Conservation (phyloP, 2,329 filamentous ascomycete species). For the Torrubiellomyces zombiae region DNA sequence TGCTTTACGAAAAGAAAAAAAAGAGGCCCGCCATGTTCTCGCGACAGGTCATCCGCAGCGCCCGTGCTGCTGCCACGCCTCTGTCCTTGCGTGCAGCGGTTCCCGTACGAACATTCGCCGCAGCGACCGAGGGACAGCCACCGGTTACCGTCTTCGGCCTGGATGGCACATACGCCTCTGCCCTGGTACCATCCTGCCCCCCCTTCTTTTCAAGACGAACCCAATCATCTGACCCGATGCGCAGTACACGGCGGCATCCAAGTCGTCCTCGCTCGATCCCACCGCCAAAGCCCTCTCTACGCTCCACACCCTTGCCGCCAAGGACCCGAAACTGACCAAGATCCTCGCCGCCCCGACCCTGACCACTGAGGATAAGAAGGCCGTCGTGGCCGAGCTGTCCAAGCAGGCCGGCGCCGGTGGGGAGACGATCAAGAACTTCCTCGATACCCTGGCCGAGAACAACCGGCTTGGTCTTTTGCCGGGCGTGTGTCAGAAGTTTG, state of each 20-base stretch:
- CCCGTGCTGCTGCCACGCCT: conserved; percentile 41
- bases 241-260: conserved; percentile 94
- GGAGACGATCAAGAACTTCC: conserved; percentile 86
- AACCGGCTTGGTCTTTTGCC: conserved; percentile 77
- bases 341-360: conserved; percentile 76
- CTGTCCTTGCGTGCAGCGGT: conserved; percentile 21
- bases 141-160: conserved; percentile 86
- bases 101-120: conserved; percentile 63
- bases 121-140: conserved; percentile 55
- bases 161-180: conserved; percentile 95
- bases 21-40: conserved; percentile 40
- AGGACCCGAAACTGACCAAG: conserved; percentile 61
- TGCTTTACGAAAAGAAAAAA: no score
- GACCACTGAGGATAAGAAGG: conserved; percentile 59
- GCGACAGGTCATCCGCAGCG: conserved; percentile 40
- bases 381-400: conserved; percentile 73
- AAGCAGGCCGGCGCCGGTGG: conserved; percentile 64
- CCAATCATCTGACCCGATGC: conserved; percentile 15
- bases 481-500: conserved; percentile 77
- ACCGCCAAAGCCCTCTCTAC: conserved; percentile 63
- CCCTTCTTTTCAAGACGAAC: conserved; percentile 2
- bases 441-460: conserved; percentile 81
- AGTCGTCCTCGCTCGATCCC: conserved; percentile 69
- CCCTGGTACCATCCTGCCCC: conserved; percentile 53
- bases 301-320: conserved; percentile 57